Evolutionary conservation across 345 rosid genomes (phyloP), one percentile per base, ranked within the genome.

Genomic region (Linum lewisii): DNA sequence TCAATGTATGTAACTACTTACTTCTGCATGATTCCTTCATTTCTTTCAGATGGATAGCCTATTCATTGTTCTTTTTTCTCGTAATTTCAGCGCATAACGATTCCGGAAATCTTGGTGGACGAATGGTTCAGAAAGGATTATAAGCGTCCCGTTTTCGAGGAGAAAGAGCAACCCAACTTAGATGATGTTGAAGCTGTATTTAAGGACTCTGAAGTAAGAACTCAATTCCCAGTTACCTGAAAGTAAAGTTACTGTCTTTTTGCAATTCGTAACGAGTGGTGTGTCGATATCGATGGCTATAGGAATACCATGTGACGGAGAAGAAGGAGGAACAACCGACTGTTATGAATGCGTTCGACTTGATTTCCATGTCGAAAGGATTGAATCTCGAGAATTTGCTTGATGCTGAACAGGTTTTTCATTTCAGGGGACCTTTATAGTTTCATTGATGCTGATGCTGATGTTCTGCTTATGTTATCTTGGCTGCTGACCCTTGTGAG

Each of bases 161-260:
- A 93, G 77, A 84, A 79, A 58, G 77, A 79, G 58, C 72, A 81
- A 59, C 67, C 88, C 26, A 86, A 72, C 73, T 72, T 84, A 80
- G 95, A 89, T 62, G 95, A 93, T 59, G 79, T 93, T 23, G 94
- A 89, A 66, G 95, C 99, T 59, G 94, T 93, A 72, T 93, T 93
- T 42, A 82, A 84, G 79, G 97, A 93, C 71, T 81, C 92, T 11
- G 85, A 83, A 72, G 99, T 88, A 58, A 75, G 89, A 63, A 57
- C 34, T 58, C 20, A 63, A 34, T 37, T 29, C 34, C 34, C 34
- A 29, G 34, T 49, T 57, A 58, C 32, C 54, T 54, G 58, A 66
- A 0, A 54, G 44, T 21, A 29, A 29, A 54, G 61, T 49, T 55
- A 21, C 50, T 22, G 49, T 52, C 16, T 59, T 54, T n/a, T 20